phyloP scores from a whole-genome alignment of 768 basidiomycete genomes.

The Termitomyces sp. region DNA sequence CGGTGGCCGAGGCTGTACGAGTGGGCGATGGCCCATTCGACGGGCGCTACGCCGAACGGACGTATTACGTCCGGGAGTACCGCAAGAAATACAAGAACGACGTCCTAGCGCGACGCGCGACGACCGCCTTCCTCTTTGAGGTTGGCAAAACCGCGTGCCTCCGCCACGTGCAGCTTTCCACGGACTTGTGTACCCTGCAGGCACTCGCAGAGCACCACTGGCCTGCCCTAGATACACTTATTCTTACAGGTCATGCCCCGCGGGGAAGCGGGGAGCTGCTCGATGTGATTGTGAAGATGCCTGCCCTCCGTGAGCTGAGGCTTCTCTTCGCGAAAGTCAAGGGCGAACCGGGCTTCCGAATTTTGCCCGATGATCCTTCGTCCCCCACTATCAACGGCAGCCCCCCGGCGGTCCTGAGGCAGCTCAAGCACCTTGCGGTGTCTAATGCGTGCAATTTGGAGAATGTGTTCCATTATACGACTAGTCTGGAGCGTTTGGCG shows the following conservation, averaged over 20 bases:
- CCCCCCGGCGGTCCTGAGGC: constrained; percentile 20
- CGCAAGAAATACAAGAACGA: constrained; percentile 32
- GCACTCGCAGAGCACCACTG: constrained; percentile 26
- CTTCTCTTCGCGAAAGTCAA: constrained; percentile 28
- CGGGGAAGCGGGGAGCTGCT: constrained; percentile 22
- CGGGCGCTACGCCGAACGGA: constrained; percentile 26
- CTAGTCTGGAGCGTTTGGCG: constrained; percentile 27
- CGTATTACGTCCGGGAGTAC: constrained; percentile 35
- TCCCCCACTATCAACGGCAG: constrained; percentile 16
- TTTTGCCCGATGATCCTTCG: constrained; percentile 15
- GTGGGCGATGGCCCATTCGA: constrained; percentile 38
- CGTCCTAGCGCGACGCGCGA: constrained; percentile 24
- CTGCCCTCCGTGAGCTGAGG: constrained; percentile 25
- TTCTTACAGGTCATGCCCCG: constrained; percentile 34
- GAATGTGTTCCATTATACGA: constrained; percentile 24
- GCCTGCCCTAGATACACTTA: constrained; percentile 31
- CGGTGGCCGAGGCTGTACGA: constrained; percentile 35
- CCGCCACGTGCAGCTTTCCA: constrained; percentile 33
- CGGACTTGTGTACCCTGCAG: constrained; percentile 27
- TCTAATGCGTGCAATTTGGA: constrained; percentile 32
- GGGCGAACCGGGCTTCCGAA: constrained; percentile 21
- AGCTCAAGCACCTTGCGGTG: constrained; percentile 29
- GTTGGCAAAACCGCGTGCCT: constrained; percentile 25
- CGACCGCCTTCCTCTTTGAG: constrained; percentile 25
- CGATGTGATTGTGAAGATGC: constrained; percentile 31